Conservation (phyloP, 23 red algal species). For the Pyropia yezoensis region DNA sequence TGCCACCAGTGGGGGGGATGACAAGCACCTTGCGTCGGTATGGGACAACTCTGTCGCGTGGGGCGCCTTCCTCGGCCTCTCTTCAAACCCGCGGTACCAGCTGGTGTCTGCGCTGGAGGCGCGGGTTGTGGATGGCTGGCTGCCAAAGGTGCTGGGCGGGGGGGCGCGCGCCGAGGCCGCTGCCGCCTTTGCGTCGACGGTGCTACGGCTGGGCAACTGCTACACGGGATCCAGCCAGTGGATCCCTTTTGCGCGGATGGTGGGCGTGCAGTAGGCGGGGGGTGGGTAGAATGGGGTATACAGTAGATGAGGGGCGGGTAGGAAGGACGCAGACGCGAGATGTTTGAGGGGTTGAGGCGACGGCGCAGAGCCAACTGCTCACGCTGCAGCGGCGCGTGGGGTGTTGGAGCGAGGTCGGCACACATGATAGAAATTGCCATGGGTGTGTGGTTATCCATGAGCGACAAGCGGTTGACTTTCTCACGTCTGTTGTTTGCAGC, state of each 20-base stretch:
- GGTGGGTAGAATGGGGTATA: too few species aligned
- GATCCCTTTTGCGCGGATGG: slow-evolving; percentile 62
- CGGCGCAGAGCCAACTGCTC: too few species aligned
- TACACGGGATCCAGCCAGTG: slow-evolving; percentile 75
- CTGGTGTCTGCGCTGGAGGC: slow-evolving; percentile 57
- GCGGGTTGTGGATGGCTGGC: slow-evolving; percentile 26
- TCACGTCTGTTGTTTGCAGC: too few species aligned
- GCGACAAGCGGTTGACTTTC: too few species aligned
- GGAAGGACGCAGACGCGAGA: too few species aligned
- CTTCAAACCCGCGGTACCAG: slow-evolving; percentile 75
- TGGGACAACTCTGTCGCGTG: slow-evolving; percentile 56
- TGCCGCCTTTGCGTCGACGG: slow-evolving; percentile 23
- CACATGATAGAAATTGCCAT: too few species aligned
- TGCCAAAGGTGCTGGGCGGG: slow-evolving; percentile 2
- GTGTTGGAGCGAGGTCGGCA: too few species aligned
- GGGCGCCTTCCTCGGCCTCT: slow-evolving; percentile 70
- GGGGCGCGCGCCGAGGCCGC: slow-evolving; percentile 21
- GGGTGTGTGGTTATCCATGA: too few species aligned
- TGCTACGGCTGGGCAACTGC: slow-evolving; percentile 69
- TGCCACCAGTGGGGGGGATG: slow-evolving; percentile 6
- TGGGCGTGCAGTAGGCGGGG: slow-evolving; percentile 60
- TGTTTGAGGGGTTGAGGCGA: too few species aligned
- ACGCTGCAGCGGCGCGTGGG: too few species aligned
- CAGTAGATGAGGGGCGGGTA: too few species aligned
- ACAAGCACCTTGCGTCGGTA: slow-evolving; percentile 63